phyloP scores from a whole-genome alignment of 139 green algal genomes.

The Chlorella sorokiniana region DNA sequence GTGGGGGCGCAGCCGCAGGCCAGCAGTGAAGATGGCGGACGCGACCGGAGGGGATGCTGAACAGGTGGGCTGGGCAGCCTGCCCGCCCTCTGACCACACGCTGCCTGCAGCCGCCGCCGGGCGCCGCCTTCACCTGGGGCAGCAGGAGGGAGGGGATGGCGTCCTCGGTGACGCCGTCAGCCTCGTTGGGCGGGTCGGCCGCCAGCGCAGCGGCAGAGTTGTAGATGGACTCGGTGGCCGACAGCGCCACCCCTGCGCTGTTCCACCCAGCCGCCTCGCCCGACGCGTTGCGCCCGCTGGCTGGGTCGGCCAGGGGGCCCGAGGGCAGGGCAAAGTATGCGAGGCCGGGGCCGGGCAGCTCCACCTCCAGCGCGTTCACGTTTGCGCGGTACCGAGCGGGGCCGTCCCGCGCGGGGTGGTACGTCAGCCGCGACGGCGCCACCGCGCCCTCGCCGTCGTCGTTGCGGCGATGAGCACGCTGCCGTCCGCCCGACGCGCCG shows the following conservation, averaged over 20 bases:
- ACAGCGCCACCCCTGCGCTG: conserved; percentile 19
- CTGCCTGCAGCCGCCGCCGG: background rate
- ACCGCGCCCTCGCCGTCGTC: conserved; percentile 27
- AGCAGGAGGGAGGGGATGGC: conserved; percentile 34
- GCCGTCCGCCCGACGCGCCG: conserved; percentile 3
- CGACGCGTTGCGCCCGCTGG: conserved; percentile 13
- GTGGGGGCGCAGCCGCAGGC: background rate
- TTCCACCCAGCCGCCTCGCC: conserved; percentile 20
- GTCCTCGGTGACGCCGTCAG: conserved; percentile 23
- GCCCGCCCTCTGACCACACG: background rate
- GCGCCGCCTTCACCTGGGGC: conserved; percentile 8
- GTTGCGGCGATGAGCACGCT: conserved; percentile 22
- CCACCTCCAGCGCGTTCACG: conserved; percentile 7
- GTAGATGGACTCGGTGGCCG: conserved; percentile 30
- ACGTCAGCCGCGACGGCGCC: background rate
- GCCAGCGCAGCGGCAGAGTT: conserved; percentile 20
- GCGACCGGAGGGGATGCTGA: too few species aligned
- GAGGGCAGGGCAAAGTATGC: conserved; percentile 19
- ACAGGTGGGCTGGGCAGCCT: too few species aligned
- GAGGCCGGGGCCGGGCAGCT: conserved; percentile 18
- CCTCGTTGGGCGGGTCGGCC: conserved; percentile 9
- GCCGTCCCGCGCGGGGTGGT: conserved; percentile 5
- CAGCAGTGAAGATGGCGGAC: background rate
- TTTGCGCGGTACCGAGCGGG: background rate
- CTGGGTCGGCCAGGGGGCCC: conserved; percentile 1